phyloP scores from a whole-genome alignment of 345 rosid genomes.

The Sisymbrium altissimum region DNA sequence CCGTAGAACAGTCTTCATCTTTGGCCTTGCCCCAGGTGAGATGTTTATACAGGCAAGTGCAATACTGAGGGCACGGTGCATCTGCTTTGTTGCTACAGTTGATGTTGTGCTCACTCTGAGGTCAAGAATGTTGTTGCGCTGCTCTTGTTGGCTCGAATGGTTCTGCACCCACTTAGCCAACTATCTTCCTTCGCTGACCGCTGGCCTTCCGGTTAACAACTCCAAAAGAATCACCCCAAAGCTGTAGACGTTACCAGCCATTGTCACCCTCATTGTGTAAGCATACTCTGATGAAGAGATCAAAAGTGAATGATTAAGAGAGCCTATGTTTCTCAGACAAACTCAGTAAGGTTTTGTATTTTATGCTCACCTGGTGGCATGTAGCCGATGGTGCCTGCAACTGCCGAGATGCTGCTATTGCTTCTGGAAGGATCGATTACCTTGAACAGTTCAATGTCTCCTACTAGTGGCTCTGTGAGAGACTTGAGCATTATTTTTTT shows the following conservation, averaged over 20 bases:
- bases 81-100: conserved; percentile 51
- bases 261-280: conserved; percentile 85
- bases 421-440: conserved; percentile 78
- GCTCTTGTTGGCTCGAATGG: conserved; percentile 43
- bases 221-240: conserved; percentile 78
- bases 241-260: conserved; percentile 78
- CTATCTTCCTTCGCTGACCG: conserved; percentile 69
- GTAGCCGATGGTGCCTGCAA: conserved; percentile 87
- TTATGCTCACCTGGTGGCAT: conserved; percentile 70
- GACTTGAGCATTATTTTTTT: conserved; percentile 71
- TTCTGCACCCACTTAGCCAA: conserved; percentile 74
- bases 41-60: conserved; percentile 69
- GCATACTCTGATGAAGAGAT: conserved; percentile 68
- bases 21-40: conserved; percentile 71
- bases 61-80: conserved; percentile 66
- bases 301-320: conserved; percentile 10
- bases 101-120: conserved; percentile 60
- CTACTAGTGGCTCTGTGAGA: conserved; percentile 68
- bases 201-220: conserved; percentile 74
- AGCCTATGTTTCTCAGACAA: background rate
- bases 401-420: conserved; percentile 76
- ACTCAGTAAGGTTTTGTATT: background rate
- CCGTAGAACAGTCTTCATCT: conserved; percentile 70
- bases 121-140: conserved; percentile 66
- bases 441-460: conserved; percentile 84